Evolutionary conservation across 2,329 filamentous ascomycete species (phyloP).

Genomic region (Waltergamsia citrina): DNA sequence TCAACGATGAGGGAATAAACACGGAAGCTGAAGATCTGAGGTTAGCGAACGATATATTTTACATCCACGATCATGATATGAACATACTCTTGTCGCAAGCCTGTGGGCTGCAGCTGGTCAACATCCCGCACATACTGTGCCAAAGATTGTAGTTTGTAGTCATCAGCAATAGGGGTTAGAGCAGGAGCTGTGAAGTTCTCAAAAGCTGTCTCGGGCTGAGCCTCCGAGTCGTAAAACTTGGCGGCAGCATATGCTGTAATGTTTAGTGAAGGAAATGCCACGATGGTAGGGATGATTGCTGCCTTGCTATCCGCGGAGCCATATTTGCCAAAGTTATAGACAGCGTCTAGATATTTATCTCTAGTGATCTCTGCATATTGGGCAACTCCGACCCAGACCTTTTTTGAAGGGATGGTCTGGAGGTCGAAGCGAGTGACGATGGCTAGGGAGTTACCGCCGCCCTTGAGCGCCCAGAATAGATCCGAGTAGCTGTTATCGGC

Average conservation of each 20-base stretch:
- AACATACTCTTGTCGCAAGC: conserved; percentile 8
- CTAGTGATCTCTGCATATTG: no score
- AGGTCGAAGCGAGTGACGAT: conserved; percentile 22
- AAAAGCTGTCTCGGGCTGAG: conserved; percentile 4
- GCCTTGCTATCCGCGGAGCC: conserved; percentile 7
- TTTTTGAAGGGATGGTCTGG: conserved; percentile 14
- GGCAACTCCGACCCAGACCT: conserved; percentile 29
- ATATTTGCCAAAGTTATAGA: conserved; percentile 10
- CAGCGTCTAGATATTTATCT: conserved; percentile 9
- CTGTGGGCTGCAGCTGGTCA: conserved; percentile 8
- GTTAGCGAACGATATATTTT: neutral
- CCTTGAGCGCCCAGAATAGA: conserved; percentile 24
- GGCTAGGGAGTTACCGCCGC: conserved; percentile 24
- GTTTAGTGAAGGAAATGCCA: conserved; percentile 7
- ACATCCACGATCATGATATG: neutral
- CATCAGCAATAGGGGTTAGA: conserved; percentile 6
- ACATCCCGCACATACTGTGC: conserved; percentile 7
- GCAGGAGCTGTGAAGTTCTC: conserved; percentile 9
- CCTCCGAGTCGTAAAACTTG: conserved; percentile 8
- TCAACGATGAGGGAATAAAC: conserved; percentile 8
- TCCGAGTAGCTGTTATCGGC: no score
- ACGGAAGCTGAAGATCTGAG: conserved; percentile 5
- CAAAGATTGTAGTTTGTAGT: conserved; percentile 6
- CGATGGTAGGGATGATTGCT: conserved; percentile 9
- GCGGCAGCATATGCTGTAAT: conserved; percentile 8